phyloP scores from a whole-genome alignment of 73 alveolate genomes.

The Paramecium caudatum region DNA sequence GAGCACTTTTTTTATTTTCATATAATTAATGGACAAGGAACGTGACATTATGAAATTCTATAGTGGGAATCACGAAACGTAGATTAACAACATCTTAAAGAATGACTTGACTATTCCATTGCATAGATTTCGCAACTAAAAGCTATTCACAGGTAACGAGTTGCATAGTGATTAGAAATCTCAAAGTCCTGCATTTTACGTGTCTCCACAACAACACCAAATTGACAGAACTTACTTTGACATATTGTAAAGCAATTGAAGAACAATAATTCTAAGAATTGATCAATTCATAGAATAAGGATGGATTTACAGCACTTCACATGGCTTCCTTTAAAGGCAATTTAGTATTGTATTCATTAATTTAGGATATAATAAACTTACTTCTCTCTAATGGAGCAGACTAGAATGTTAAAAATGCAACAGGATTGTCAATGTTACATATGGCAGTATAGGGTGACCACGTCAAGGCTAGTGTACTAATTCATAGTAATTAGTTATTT shows the following conservation, averaged over 20 bases:
- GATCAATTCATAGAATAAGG: constrained; percentile 55
- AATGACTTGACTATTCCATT: not conserved
- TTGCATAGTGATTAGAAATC: constrained; percentile 2
- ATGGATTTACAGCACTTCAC: constrained; percentile 62
- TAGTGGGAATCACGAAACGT: not conserved
- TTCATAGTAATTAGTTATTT: not conserved
- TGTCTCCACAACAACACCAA: constrained; percentile 42
- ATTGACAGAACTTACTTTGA: not conserved
- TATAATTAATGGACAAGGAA: not conserved
- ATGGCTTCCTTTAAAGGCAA: constrained; percentile 69
- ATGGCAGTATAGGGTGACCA: constrained; percentile 66
- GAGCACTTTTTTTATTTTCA: not conserved
- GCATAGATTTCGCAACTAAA: not conserved
- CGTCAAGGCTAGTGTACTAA: constrained; percentile 21
- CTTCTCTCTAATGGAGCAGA: constrained; percentile 21
- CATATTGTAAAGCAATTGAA: constrained; percentile 24
- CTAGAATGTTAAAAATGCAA: not conserved
- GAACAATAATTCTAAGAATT: not conserved
- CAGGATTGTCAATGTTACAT: constrained; percentile 38
- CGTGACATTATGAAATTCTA: not conserved
- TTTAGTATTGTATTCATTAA: not conserved
- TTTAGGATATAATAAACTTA: constrained; percentile 18
- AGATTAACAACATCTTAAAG: not conserved
- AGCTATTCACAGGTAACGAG: constrained; percentile 55
- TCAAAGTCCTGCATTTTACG: constrained; percentile 54